Evolutionary conservation across 2,329 filamentous ascomycete genomes (phyloP).

Genomic region (Nemania serpens): DNA sequence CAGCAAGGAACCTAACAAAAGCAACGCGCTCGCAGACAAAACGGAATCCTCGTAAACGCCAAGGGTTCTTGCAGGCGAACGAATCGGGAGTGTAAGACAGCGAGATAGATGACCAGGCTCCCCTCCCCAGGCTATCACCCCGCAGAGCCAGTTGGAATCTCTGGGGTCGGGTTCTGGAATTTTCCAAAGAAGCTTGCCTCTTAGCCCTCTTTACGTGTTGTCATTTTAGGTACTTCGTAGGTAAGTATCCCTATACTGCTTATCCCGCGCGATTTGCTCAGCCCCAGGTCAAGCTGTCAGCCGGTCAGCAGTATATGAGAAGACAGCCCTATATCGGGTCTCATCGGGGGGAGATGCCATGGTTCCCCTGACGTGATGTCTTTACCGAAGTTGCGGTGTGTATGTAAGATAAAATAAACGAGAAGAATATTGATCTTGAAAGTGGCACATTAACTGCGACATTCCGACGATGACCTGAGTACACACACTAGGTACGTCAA

Average conservation of each 20-base stretch:
- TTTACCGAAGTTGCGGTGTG: constrained; percentile 27
- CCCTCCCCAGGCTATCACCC: constrained; percentile 28
- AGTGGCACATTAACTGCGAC: not conserved
- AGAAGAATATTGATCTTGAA: constrained; percentile 1
- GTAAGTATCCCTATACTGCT: constrained; percentile 3
- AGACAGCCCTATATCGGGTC: constrained; percentile 16
- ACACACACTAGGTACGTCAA: not conserved
- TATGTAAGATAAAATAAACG: not conserved
- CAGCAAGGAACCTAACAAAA: constrained; percentile 26
- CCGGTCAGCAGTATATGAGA: not conserved
- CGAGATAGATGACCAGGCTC: constrained; percentile 21
- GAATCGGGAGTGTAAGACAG: constrained; percentile 24
- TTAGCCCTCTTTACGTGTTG: not conserved
- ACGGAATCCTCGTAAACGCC: constrained; percentile 20
- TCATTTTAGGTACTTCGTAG: constrained; percentile 5
- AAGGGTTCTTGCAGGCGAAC: constrained; percentile 20
- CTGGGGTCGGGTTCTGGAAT: constrained; percentile 26
- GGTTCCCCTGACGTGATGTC: not conserved
- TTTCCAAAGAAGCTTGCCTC: constrained; percentile 20
- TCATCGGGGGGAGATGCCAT: constrained; percentile 1
- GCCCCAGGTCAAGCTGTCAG: constrained; percentile 13
- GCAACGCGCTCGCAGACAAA: constrained; percentile 19
- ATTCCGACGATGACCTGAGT: constrained; percentile 1
- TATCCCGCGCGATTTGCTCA: constrained; percentile 20
- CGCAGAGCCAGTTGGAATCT: constrained; percentile 19